Evolutionary conservation across 129 eudicot species (phyloP).

Genomic region (Flaveria ramosissima): DNA sequence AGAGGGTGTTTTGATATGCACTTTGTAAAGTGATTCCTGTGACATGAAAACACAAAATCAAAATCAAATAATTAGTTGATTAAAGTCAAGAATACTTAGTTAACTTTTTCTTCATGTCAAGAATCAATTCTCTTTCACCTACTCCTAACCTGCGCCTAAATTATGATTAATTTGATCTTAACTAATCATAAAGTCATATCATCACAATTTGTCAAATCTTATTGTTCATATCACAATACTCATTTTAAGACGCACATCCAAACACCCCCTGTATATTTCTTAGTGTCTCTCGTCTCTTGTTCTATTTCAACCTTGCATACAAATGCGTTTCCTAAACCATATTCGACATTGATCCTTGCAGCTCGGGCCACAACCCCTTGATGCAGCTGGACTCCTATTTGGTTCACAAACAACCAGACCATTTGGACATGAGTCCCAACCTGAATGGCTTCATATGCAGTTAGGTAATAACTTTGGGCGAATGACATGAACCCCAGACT

Average conservation of each 20-base stretch:
- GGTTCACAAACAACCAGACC: conserved; percentile 68
- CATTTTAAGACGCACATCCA: background rate
- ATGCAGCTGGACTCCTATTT: conserved; percentile 63
- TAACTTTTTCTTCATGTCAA: background rate
- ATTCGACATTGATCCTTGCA: conserved; percentile 28
- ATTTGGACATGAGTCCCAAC: conserved; percentile 60
- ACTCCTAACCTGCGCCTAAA: background rate
- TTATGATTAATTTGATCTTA: background rate
- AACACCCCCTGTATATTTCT: background rate
- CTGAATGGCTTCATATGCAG: conserved; percentile 97
- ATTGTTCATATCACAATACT: background rate
- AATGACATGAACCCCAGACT: conserved; percentile 50
- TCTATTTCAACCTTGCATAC: background rate
- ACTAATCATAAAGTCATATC: background rate
- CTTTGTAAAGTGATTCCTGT: background rate
- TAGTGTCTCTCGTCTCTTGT: background rate
- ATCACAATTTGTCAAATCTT: conserved; percentile 13
- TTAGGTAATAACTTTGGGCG: conserved; percentile 70
- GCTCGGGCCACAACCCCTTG: conserved; percentile 66
- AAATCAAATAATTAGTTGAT: background rate
- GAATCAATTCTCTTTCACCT: background rate
- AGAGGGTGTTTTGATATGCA: background rate
- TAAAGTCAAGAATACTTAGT: background rate
- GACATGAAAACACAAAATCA: conserved; percentile 2
- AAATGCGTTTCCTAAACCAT: conserved; percentile 1